Conservation (phyloP, 331 rosid species). For the Malus hybrid region DNA sequence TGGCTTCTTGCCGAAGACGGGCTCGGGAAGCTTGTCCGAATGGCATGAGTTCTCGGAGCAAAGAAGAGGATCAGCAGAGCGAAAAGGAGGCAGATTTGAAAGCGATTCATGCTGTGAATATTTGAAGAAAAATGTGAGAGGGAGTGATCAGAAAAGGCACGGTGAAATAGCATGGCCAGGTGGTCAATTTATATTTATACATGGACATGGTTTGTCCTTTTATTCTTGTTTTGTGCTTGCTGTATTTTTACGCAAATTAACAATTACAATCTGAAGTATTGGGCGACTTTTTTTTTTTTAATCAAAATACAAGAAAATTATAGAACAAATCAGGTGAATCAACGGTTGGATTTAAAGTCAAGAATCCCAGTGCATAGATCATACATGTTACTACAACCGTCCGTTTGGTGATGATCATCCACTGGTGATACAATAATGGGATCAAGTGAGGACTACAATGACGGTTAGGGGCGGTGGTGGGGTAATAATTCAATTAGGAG, state of each 20-base stretch:
- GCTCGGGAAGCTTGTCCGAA: conserved; percentile 15
- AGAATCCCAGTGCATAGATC: too few species aligned
- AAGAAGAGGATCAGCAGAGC: conserved; percentile 15
- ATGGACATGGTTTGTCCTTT: background rate
- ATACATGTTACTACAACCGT: background rate
- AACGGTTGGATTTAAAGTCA: too few species aligned
- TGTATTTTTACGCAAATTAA: background rate
- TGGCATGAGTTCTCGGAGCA: conserved; percentile 7
- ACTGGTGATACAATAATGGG: background rate
- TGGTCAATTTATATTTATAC: background rate
- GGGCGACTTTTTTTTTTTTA: too few species aligned
- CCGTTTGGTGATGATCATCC: background rate
- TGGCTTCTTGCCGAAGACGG: background rate
- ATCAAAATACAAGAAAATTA: too few species aligned
- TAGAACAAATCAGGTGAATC: too few species aligned
- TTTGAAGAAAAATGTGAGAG: background rate
- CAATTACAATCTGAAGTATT: background rate
- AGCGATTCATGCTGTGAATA: conserved; percentile 28
- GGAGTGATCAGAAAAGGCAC: background rate
- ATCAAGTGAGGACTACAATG: conserved; percentile 8
- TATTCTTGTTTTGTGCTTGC: background rate
- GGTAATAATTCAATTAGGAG: conserved; percentile 26
- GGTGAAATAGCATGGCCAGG: background rate
- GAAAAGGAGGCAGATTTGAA: conserved; percentile 13
- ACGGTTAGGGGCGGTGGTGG: conserved; percentile 35